Conservation (phyloP, 352 stramenopile genomes). For the Thalassiosira oceanica region DNA sequence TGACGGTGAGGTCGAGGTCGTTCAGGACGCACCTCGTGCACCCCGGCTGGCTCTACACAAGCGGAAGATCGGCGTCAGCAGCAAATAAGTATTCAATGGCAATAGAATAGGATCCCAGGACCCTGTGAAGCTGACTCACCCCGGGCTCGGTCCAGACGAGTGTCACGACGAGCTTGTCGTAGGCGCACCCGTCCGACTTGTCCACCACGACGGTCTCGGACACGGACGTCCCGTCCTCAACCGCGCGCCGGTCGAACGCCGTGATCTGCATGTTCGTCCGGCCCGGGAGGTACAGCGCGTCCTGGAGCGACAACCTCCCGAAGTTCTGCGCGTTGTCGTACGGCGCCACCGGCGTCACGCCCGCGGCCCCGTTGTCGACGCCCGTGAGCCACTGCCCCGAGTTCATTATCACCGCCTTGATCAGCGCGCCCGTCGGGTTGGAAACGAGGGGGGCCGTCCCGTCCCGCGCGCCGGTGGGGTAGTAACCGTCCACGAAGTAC, state of each 20-base stretch:
- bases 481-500: conserved; percentile 84
- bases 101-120: no score
- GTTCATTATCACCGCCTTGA: conserved; percentile 88
- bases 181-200: conserved; percentile 21
- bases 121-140: no score
- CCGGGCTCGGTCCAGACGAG: conserved; percentile 11
- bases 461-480: conserved; percentile 36
- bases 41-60: background rate
- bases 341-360: conserved; percentile 8
- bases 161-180: conserved; percentile 22
- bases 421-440: conserved; percentile 50
- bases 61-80: no score
- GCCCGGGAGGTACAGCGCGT: conserved; percentile 27
- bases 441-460: background rate
- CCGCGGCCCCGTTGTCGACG: conserved; percentile 17
- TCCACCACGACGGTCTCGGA: conserved; percentile 28
- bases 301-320: conserved; percentile 18
- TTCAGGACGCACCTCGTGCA: conserved; percentile 28
- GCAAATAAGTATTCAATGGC: no score
- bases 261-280: conserved; percentile 26
- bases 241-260: conserved; percentile 15
- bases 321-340: conserved; percentile 48
- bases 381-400: conserved; percentile 73
- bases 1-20: conserved; percentile 25
- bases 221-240: conserved; percentile 9